Evolutionary conservation across 306 rosid species (phyloP).

Genomic region (Citrullus amarus): DNA sequence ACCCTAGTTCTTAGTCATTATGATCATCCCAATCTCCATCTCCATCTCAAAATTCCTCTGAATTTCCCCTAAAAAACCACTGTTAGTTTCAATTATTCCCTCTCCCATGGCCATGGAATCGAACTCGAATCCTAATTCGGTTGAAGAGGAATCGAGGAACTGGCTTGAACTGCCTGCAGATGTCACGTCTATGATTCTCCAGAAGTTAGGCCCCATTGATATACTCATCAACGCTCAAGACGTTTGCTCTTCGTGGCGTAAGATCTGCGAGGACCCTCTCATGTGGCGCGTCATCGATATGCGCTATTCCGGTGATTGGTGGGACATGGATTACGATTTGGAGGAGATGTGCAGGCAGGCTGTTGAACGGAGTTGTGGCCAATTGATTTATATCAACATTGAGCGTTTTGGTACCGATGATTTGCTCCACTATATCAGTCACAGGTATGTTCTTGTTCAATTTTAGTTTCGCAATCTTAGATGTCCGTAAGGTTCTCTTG

Average conservation of each 20-base stretch:
- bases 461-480: not conserved
- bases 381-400: constrained; percentile 11
- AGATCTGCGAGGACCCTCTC: constrained; percentile 39
- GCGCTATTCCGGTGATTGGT: constrained; percentile 6
- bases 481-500: not conserved
- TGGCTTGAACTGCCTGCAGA: constrained; percentile 28
- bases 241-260: constrained; percentile 49
- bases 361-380: constrained; percentile 39
- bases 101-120: not conserved
- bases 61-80: not conserved
- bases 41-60: not conserved
- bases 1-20: not conserved
- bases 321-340: not conserved
- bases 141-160: not conserved
- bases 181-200: constrained; percentile 26
- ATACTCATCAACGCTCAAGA: constrained; percentile 21
- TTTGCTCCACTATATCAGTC: constrained; percentile 26
- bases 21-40: not conserved
- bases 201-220: constrained; percentile 29
- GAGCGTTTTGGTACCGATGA: constrained; percentile 2
- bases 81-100: not conserved
- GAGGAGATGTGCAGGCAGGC: constrained; percentile 34
- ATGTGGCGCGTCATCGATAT: constrained; percentile 45
- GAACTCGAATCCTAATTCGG: not conserved
- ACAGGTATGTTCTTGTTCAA: constrained; percentile 18